Conservation (phyloP, 2,329 filamentous ascomycete genomes). For the Catunica adiposa region DNA sequence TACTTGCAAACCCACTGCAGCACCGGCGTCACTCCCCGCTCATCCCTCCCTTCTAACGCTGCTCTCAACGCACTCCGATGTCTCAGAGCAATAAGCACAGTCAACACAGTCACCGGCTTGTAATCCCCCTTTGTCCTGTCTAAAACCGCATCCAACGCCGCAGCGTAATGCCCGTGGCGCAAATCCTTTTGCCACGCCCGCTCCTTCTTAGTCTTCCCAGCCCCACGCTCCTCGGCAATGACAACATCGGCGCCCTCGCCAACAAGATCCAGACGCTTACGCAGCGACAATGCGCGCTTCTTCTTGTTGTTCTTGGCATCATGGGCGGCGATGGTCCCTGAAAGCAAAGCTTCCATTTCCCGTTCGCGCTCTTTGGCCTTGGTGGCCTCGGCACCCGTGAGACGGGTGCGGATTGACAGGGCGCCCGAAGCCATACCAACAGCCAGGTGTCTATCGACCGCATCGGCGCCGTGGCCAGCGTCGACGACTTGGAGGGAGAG, state of each 20-base stretch:
- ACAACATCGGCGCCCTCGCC: conserved; percentile 79
- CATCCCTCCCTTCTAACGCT: conserved; percentile 66
- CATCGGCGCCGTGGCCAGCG: conserved; percentile 22
- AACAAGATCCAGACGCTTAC: conserved; percentile 53
- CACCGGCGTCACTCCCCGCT: conserved; percentile 64
- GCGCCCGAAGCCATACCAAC: conserved; percentile 91
- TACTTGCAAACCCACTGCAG: conserved; percentile 68
- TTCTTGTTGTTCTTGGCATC: conserved; percentile 57
- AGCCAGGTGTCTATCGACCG: conserved; percentile 79
- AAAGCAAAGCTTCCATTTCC: conserved; percentile 68
- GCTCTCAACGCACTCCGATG: conserved; percentile 74
- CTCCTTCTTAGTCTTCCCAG: conserved; percentile 37
- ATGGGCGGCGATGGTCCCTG: conserved; percentile 61
- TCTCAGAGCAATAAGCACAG: conserved; percentile 65
- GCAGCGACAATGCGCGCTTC: conserved; percentile 36
- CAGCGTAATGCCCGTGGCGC: conserved; percentile 58
- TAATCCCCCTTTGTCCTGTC: conserved; percentile 34
- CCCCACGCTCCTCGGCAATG: conserved; percentile 49
- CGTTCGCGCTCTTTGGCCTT: conserved; percentile 61
- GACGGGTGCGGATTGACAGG: conserved; percentile 77
- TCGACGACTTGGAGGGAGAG: conserved; percentile 63
- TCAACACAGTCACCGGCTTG: conserved; percentile 48
- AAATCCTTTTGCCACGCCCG: conserved; percentile 68
- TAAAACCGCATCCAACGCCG: conserved; percentile 67
- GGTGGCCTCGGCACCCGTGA: conserved; percentile 65